A percentile compares a stretch with the other conserved stretches of the same genome.
These are phyloP conservation scores for Spathaspora gorwiae DNA, from an alignment of 805 yeast species.

Conservation along the genomic window DNA sequence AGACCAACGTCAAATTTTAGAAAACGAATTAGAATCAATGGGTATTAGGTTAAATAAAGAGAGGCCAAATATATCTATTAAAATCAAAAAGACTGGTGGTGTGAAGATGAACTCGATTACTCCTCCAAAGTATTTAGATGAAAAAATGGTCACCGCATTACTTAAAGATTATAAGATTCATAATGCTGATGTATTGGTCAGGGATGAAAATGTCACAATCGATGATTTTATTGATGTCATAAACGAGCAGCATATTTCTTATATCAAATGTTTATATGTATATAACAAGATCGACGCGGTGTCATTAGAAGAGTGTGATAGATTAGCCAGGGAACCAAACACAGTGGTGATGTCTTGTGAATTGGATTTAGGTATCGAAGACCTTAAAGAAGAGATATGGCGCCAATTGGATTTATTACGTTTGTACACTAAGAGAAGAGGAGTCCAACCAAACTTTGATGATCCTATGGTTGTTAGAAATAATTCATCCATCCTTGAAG, in stretches of 20 bases:
- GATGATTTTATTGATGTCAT: slow-evolving; percentile 90
- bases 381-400: slow-evolving; percentile 92
- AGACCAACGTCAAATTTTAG: slow-evolving; percentile 82
- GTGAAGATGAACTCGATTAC: slow-evolving; percentile 74
- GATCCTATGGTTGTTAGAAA: slow-evolving; percentile 91
- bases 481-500: slow-evolving; percentile 73
- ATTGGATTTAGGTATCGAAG: slow-evolving; percentile 78
- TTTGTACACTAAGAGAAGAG: slow-evolving; percentile 84
- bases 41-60: slow-evolving; percentile 85
- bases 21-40: slow-evolving; percentile 85
- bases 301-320: slow-evolving; percentile 87
- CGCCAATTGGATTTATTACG: slow-evolving; percentile 74
- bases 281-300: slow-evolving; percentile 96
- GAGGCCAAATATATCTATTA: slow-evolving; percentile 76
- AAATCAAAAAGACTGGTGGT: slow-evolving; percentile 85
- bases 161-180: slow-evolving; percentile 85
- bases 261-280: slow-evolving; percentile 87
- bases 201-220: slow-evolving; percentile 85
- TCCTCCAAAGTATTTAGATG: slow-evolving; percentile 80
- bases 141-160: slow-evolving; percentile 69
- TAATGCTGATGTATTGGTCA: slow-evolving; percentile 86
- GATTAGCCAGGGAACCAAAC: slow-evolving; percentile 87
- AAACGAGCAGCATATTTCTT: slow-evolving; percentile 81
- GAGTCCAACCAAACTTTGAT: slow-evolving; percentile 69
- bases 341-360: slow-evolving; percentile 94